Evolutionary conservation across 2,329 filamentous ascomycete species (phyloP).

Genomic region (Penicillium sp.): DNA sequence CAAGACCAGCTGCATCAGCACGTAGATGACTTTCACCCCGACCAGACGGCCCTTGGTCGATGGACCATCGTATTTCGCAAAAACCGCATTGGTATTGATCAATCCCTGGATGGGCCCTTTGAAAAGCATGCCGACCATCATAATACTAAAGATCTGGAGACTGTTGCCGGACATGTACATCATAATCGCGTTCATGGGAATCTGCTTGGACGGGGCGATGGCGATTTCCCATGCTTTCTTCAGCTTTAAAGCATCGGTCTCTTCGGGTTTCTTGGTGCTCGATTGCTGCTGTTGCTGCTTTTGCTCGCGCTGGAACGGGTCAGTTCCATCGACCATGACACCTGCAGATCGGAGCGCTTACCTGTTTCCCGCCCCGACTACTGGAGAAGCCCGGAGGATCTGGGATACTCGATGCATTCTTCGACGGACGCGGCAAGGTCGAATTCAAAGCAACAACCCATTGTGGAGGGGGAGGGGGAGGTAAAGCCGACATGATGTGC

Average conservation of each 20-base stretch:
- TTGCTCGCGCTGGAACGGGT: constrained; percentile 22
- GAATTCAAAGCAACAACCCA: constrained; percentile 80
- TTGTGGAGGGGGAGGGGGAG: constrained; percentile 54
- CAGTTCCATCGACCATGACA: neutral
- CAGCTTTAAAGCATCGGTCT: constrained; percentile 92
- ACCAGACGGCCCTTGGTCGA: constrained; percentile 67
- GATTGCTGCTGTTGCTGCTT: constrained; percentile 32
- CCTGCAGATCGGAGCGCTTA: constrained; percentile 39
- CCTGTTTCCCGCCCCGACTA: constrained; percentile 43
- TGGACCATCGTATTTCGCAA: constrained; percentile 82
- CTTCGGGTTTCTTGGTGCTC: constrained; percentile 51
- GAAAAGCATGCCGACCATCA: constrained; percentile 99
- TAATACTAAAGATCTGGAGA: constrained; percentile 97
- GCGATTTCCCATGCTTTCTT: constrained; percentile 99
- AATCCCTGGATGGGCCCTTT: constrained; percentile 89
- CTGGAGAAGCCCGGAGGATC: constrained; percentile 82
- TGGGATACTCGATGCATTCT: constrained; percentile 54
- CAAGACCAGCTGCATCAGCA: constrained; percentile 78
- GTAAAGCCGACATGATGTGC: constrained; percentile 19
- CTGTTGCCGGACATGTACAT: constrained; percentile 99
- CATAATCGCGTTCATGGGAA: constrained; percentile 98
- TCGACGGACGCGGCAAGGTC: constrained; percentile 63
- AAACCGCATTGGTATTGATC: constrained; percentile 75
- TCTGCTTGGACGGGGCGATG: constrained; percentile 81
- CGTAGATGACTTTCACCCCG: constrained; percentile 79